A percentile compares a stretch with the other conserved stretches of the same genome.
Conservation (phyloP, 352 stramenopile species). For the Salisapilia sapeloensis region DNA sequence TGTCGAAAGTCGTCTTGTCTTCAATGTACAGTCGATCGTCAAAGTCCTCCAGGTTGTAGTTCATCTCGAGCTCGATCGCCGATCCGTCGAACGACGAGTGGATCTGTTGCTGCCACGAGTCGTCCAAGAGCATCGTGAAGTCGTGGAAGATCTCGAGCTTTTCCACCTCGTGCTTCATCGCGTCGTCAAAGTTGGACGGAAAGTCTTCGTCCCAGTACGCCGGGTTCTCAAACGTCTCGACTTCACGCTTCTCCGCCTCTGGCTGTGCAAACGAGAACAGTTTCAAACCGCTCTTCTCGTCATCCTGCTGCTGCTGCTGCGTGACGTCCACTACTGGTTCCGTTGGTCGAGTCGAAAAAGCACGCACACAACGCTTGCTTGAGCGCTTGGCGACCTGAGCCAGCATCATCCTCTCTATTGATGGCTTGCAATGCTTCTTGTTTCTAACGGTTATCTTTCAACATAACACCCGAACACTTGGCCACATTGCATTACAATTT, state of each 20-base stretch:
- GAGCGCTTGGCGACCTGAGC: too few species aligned
- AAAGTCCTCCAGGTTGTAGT: constrained; percentile 66
- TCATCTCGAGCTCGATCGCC: constrained; percentile 52
- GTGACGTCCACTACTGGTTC: too few species aligned
- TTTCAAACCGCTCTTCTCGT: constrained; percentile 6
- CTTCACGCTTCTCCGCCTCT: constrained; percentile 17
- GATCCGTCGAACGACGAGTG: constrained; percentile 54
- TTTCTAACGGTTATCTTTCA: too few species aligned
- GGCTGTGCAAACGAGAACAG: constrained; percentile 40
- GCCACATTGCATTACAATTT: too few species aligned
- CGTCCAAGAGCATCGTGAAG: constrained; percentile 55
- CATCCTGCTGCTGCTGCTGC: background rate
- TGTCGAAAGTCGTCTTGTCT: constrained; percentile 67
- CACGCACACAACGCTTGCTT: too few species aligned
- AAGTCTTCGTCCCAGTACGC: constrained; percentile 68
- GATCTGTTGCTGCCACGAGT: constrained; percentile 67
- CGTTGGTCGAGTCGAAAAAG: too few species aligned
- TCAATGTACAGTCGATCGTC: constrained; percentile 65
- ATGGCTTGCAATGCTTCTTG: too few species aligned
- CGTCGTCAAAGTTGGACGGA: constrained; percentile 41
- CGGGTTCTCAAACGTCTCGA: constrained; percentile 58
- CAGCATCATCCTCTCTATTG: too few species aligned
- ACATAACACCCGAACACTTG: too few species aligned
- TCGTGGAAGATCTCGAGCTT: constrained; percentile 72
- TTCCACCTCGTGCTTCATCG: constrained; percentile 78